Evolutionary conservation across 768 basidiomycete species (phyloP), one percentile per base, ranked within the genome.

Genomic region (Tulasnella sp.): DNA sequence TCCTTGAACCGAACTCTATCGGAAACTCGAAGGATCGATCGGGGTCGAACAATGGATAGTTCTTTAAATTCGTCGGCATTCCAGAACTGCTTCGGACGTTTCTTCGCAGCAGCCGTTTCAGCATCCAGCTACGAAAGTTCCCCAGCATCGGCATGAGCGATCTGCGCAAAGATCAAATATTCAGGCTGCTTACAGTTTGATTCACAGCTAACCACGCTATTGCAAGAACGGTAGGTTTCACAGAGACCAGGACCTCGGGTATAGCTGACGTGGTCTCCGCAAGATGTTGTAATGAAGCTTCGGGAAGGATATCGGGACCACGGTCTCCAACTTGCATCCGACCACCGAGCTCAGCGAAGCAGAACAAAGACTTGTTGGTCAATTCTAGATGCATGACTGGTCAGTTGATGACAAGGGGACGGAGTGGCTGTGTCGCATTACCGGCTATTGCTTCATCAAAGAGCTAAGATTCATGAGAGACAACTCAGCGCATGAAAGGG

Each of bases 151-250:
- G 75, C 32, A 32, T 61, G 6, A 29, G 42, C 26, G 20, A 32
- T 32, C 11, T 10, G 4, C 15, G 46, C 42, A 51, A 32, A 48
- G 32, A 55, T 4, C 4, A 61, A 26, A 20, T 10, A 40, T n/a
- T 29, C 18, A 40, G 82, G 61, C 90, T 23, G 57, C 57, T 76
- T 82, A 94, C 95, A 75, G 89, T 88, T 86, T 97, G 95, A 80
- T 94, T 95, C 75, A 97, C 85, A 26, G 94, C 95, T 5, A 95
- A 86, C 95, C 95, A 97, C 71, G 91, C 88, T 70, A 97, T 85
- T 18, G 92, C 93, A 79, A 95, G 88, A 55, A 92, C 91, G 20
- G 89, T 92, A 78, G 93, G 94, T 79, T 88, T 89, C 37, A 95
- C 88, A 32, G 88, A 87, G 46, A 95, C 85, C 39, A 95, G 91